phyloP scores from a whole-genome alignment of 2,329 filamentous ascomycete species.

The Didymella sp. region DNA sequence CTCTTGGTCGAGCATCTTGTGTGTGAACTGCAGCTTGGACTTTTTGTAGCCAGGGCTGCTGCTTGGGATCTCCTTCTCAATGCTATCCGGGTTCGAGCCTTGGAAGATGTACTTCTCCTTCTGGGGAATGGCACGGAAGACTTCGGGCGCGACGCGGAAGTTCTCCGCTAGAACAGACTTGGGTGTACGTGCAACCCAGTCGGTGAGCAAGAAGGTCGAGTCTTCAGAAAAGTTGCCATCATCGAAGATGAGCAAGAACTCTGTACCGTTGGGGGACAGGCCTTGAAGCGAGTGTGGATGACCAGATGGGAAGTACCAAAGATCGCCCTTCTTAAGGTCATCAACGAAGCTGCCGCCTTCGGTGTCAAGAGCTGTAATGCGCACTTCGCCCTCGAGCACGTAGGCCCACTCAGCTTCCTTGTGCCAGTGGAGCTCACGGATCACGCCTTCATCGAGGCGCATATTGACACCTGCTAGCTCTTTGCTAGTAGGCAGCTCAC shows the following conservation, averaged over 20 bases:
- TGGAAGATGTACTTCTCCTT: conserved; percentile 80
- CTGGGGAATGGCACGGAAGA: conserved; percentile 72
- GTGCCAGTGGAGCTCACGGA: conserved; percentile 82
- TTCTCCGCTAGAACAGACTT: conserved; percentile 76
- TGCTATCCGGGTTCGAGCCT: conserved; percentile 68
- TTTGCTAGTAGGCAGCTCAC: conserved; percentile 69
- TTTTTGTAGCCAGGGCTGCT: conserved; percentile 66
- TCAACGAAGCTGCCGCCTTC: conserved; percentile 80
- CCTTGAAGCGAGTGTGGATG: conserved; percentile 80
- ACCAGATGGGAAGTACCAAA: conserved; percentile 83
- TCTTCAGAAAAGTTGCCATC: conserved; percentile 66
- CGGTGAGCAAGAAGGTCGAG: conserved; percentile 75
- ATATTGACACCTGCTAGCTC: conserved; percentile 81
- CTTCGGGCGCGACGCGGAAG: conserved; percentile 73
- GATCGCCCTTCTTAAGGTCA: conserved; percentile 75
- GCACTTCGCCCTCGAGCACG: conserved; percentile 72
- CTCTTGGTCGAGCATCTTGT: conserved; percentile 73
- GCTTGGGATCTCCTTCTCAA: conserved; percentile 69
- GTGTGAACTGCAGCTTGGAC: conserved; percentile 72
- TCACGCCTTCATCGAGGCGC: conserved; percentile 74
- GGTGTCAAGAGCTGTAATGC: conserved; percentile 75
- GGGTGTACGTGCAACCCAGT: conserved; percentile 76
- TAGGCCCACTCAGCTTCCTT: conserved; percentile 82
- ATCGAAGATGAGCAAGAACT: conserved; percentile 70
- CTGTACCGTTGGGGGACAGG: conserved; percentile 68